A percentile compares a stretch with the other conserved stretches of the same genome.
These are phyloP conservation scores for Camelina hispida DNA, from an alignment of 345 rosid genomes.

Conservation along the genomic window DNA sequence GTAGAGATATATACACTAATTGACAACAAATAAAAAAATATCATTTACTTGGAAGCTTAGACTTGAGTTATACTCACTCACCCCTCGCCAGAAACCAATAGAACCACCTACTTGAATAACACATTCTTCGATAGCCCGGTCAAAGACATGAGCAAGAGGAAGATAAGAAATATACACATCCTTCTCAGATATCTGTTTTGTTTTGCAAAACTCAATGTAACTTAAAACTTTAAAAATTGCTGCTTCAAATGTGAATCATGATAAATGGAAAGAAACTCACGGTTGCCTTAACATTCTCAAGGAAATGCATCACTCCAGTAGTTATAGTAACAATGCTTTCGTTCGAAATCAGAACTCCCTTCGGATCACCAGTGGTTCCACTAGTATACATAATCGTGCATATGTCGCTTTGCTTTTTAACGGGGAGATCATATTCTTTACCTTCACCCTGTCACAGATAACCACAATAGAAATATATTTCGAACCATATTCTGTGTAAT, in stretches of 20 bases:
- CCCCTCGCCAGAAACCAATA: constrained; percentile 98
- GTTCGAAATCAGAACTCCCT: constrained; percentile 93
- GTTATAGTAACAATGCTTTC: constrained; percentile 75
- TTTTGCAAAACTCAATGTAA: neutral
- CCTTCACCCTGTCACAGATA: constrained; percentile 59
- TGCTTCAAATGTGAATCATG: neutral
- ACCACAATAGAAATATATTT: neutral
- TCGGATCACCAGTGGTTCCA: constrained; percentile 99
- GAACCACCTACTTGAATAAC: constrained; percentile 79
- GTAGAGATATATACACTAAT: neutral
- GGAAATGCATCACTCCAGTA: constrained; percentile 70
- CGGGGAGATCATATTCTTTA: constrained; percentile 75
- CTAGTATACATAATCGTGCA: constrained; percentile 99
- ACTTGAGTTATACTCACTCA: constrained; percentile 44
- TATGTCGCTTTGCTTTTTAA: constrained; percentile 69
- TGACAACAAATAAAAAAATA: neutral
- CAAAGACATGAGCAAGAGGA: constrained; percentile 97
- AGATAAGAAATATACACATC: constrained; percentile 93
- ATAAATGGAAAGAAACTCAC: constrained; percentile 46
- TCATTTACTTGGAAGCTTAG: neutral
- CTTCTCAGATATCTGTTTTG: constrained; percentile 39
- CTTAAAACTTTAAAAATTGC: neutral
- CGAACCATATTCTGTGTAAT: neutral
- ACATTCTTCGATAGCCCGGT: constrained; percentile 85
- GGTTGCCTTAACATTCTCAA: constrained; percentile 63